These are phyloP conservation scores for Pestalotiopsis sp. DNA, from an alignment of 2,329 filamentous ascomycete genomes.

Conservation along the genomic window DNA sequence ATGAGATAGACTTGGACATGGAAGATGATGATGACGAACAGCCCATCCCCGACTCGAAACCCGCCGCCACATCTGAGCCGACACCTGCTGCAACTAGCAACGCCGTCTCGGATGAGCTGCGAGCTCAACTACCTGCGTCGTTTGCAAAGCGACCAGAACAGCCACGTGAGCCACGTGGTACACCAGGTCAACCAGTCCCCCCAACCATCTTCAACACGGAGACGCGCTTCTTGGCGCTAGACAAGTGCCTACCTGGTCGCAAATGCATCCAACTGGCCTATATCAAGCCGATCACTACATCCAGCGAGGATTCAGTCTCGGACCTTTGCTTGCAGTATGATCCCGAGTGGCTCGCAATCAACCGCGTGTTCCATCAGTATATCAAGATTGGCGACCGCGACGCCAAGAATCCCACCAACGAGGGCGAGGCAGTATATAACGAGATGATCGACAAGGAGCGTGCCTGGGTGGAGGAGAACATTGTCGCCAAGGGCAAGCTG, in stretches of 20 bases:
- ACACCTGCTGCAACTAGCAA: constrained; percentile 9
- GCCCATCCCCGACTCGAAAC: neutral
- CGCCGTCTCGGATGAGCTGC: constrained; percentile 64
- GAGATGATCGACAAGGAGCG: constrained; percentile 70
- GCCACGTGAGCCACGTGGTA: constrained; percentile 39
- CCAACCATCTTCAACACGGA: constrained; percentile 74
- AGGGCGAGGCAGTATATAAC: constrained; percentile 70
- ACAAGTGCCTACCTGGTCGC: constrained; percentile 82
- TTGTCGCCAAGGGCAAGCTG: constrained; percentile 66
- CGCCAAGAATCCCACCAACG: constrained; percentile 57
- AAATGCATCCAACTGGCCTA: constrained; percentile 82
- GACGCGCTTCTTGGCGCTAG: constrained; percentile 85
- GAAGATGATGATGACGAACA: constrained; percentile 42
- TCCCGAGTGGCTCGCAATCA: constrained; percentile 93
- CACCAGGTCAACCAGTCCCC: constrained; percentile 67
- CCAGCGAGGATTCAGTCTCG: constrained; percentile 15
- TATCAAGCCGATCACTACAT: constrained; percentile 48
- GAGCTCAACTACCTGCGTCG: constrained; percentile 75
- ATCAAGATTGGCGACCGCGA: constrained; percentile 65
- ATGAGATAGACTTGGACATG: constrained; percentile 73
- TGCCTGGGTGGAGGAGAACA: constrained; percentile 78
- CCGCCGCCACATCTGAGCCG: constrained; percentile 10
- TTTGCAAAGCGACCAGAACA: constrained; percentile 56
- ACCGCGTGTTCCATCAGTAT: constrained; percentile 73
- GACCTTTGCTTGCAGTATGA: constrained; percentile 74